A percentile compares a stretch with the other conserved stretches of the same genome.
Conservation (phyloP, 1,284 basidiomycete species). For the Schizopora paradoxa region DNA sequence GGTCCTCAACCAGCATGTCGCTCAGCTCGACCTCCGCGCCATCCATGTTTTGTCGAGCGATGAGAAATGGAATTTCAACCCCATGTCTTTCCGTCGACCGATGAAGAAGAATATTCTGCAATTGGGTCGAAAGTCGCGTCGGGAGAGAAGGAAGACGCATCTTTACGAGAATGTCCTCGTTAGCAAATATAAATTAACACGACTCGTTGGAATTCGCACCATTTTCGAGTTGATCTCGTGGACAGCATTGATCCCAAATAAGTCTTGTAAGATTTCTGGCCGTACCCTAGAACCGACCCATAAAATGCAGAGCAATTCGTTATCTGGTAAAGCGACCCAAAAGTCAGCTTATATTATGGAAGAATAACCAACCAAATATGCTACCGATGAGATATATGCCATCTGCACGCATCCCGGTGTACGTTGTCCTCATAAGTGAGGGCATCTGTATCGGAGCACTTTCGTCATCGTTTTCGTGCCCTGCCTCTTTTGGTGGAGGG, state of each 20-base stretch:
- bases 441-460: constrained; percentile 45
- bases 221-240: constrained; percentile 69
- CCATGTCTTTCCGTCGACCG: constrained; percentile 58
- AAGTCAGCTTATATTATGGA: background rate
- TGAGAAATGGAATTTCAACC: constrained; percentile 62
- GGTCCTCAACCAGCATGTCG: constrained; percentile 95
- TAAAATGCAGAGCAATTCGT: constrained; percentile 85
- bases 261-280: constrained; percentile 76
- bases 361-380: background rate
- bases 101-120: constrained; percentile 77
- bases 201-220: constrained; percentile 41
- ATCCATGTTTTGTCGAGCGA: constrained; percentile 92
- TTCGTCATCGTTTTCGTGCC: background rate
- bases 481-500: background rate
- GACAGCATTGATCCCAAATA: constrained; percentile 83
- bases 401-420: constrained; percentile 85
- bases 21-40: constrained; percentile 93
- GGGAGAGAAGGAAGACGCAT: constrained; percentile 69
- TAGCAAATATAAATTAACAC: constrained; percentile 10
- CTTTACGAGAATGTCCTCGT: constrained; percentile 35
- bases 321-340: constrained; percentile 51
- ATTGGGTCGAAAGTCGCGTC: constrained; percentile 78
- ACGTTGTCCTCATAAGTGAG: constrained; percentile 77
- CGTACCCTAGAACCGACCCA: constrained; percentile 88
- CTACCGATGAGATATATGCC: constrained; percentile 93